phyloP scores from a whole-genome alignment of 2,329 filamentous ascomycete species.

The Aspergillus sp. region DNA sequence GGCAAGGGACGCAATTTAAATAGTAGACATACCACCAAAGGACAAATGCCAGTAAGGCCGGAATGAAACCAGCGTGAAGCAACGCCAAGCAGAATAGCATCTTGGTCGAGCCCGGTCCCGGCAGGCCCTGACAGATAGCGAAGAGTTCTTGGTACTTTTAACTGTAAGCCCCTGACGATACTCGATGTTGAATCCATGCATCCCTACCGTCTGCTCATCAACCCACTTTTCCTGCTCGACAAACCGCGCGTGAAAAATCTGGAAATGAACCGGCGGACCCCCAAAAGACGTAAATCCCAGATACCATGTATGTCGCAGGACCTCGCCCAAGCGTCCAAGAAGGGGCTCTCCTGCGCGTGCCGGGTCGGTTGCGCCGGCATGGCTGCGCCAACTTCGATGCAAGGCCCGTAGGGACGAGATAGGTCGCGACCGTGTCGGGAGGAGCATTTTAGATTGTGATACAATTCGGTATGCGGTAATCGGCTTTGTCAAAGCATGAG shows the following conservation, averaged over 20 bases:
- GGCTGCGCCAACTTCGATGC: too few species aligned
- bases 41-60: conserved; percentile 60
- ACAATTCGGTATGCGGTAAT: too few species aligned
- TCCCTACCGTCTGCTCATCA: conserved; percentile 65
- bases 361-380: too few species aligned
- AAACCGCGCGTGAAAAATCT: conserved; percentile 64
- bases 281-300: conserved; percentile 66
- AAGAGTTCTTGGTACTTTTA: conserved; percentile 72
- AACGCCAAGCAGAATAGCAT: conserved; percentile 68
- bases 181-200: too few species aligned
- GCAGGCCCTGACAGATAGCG: conserved; percentile 65
- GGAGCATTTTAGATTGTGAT: too few species aligned
- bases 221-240: conserved; percentile 61
- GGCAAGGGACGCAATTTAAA: too few species aligned
- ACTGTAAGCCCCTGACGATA: too few species aligned
- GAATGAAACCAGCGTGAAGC: conserved; percentile 59
- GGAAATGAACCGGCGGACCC: conserved; percentile 68
- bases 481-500: too few species aligned
- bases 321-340: too few species aligned
- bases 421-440: too few species aligned
- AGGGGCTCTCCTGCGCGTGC: too few species aligned
- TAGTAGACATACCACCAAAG: conserved; percentile 69
- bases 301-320: conserved; percentile 52
- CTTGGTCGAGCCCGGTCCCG: conserved; percentile 68
- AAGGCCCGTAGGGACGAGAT: too few species aligned